Evolutionary conservation across 805 yeast species (phyloP).

Genomic region (Blastobotrys americana): DNA sequence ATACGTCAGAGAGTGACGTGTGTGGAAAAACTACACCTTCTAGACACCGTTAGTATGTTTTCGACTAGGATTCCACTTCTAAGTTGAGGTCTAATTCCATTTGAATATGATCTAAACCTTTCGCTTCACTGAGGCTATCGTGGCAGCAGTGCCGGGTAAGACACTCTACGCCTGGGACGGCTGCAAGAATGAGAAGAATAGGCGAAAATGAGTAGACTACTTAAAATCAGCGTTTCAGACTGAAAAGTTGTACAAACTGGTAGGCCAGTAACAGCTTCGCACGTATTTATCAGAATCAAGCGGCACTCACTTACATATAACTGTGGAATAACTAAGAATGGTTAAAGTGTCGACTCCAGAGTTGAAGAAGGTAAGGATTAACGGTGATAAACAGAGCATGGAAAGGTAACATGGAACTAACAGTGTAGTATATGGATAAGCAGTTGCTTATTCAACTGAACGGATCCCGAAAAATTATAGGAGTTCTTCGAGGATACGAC

Average conservation of each 20-base stretch:
- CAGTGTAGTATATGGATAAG: constrained; percentile 71
- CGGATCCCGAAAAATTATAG: constrained; percentile 72
- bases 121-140: neutral
- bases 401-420: neutral
- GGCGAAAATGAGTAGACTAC: neutral
- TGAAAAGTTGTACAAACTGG: neutral
- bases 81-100: no score
- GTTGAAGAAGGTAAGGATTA: constrained; percentile 24
- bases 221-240: neutral
- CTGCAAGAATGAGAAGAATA: neutral
- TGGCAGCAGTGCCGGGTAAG: neutral
- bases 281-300: no score
- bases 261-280: neutral
- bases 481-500: constrained; percentile 80
- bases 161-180: constrained; percentile 3
- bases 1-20: no score
- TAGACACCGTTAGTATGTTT: no score
- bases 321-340: constrained; percentile 10
- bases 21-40: no score
- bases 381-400: no score
- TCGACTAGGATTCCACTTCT: no score
- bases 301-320: no score
- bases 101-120: no score
- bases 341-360: constrained; percentile 28
- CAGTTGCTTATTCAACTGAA: constrained; percentile 66